Conservation (phyloP, 2,329 filamentous ascomycete species). For the Bipolaris bicolor region DNA sequence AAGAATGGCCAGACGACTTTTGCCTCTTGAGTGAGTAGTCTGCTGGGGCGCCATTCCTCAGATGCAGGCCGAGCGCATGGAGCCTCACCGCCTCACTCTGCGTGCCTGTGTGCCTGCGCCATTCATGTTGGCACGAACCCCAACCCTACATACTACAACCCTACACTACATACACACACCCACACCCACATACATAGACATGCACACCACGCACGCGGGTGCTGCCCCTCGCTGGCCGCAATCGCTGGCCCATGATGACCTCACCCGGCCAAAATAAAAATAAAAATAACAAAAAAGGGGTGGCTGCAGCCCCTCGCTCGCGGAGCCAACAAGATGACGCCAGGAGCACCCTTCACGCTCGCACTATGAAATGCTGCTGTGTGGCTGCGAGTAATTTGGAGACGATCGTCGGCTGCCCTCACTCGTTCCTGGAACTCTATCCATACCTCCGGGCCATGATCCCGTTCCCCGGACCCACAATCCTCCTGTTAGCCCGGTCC, state of each 20-base stretch:
- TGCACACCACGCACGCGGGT: not conserved
- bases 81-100: constrained; percentile 36
- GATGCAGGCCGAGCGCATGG: constrained; percentile 27
- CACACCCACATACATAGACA: constrained; percentile 16
- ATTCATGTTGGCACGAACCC: constrained; percentile 25
- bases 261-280: constrained; percentile 26
- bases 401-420: constrained; percentile 38
- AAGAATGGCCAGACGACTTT: constrained; percentile 31
- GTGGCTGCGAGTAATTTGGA: constrained; percentile 38
- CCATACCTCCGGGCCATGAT: constrained; percentile 43
- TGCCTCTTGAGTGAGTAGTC: constrained; percentile 41
- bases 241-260: constrained; percentile 34
- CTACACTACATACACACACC: constrained; percentile 4
- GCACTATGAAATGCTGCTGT: constrained; percentile 26
- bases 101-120: constrained; percentile 15
- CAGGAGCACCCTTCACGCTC: constrained; percentile 25
- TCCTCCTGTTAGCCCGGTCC: constrained; percentile 23
- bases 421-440: constrained; percentile 45
- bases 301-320: constrained; percentile 19
- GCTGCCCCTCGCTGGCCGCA: constrained; percentile 21
- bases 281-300: not conserved
- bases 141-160: constrained; percentile 7
- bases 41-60: constrained; percentile 25
- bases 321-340: constrained; percentile 28
- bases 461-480: constrained; percentile 48